Percentiles rank a stretch among this genome's conserved stretches.
Evolutionary conservation across 1,284 basidiomycete genomes (phyloP).

Genomic region (Thelephora terrestris): DNA sequence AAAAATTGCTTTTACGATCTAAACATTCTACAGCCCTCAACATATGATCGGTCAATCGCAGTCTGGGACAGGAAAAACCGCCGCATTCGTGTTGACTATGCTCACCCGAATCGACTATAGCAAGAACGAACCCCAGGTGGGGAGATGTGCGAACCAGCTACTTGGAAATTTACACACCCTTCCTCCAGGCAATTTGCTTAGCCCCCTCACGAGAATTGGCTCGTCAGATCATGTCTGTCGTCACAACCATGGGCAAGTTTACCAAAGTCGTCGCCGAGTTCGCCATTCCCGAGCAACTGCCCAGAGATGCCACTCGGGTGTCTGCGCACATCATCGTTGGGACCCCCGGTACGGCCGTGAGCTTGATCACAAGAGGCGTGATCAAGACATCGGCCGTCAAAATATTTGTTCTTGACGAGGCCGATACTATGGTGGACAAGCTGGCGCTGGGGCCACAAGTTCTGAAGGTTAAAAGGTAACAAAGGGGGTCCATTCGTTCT

Average conservation of each 20-base stretch:
- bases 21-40: slow-evolving; percentile 52
- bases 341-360: slow-evolving; percentile 91
- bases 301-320: slow-evolving; percentile 59
- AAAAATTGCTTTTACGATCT: slow-evolving; percentile 5
- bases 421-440: slow-evolving; percentile 97
- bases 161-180: neutral
- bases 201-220: slow-evolving; percentile 96
- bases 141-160: slow-evolving; percentile 10
- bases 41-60: slow-evolving; percentile 99
- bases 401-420: slow-evolving; percentile 96
- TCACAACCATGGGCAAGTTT: slow-evolving; percentile 92
- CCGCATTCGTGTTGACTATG: slow-evolving; percentile 97
- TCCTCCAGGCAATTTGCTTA: slow-evolving; percentile 73
- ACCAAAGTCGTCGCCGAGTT: slow-evolving; percentile 89
- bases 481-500: slow-evolving; percentile 19
- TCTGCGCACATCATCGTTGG: slow-evolving; percentile 92
- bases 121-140: slow-evolving; percentile 75
- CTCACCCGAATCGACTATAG: slow-evolving; percentile 87
- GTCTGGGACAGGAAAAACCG: slow-evolving; percentile 98
- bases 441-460: slow-evolving; percentile 97
- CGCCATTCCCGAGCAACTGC: slow-evolving; percentile 83
- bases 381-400: slow-evolving; percentile 78
- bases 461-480: slow-evolving; percentile 85
- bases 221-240: slow-evolving; percentile 94
- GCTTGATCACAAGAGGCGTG: slow-evolving; percentile 66